Base-by-base conservation (phyloP, 2,329 filamentous ascomycete species). In the Aspergillus sp. region DNA sequence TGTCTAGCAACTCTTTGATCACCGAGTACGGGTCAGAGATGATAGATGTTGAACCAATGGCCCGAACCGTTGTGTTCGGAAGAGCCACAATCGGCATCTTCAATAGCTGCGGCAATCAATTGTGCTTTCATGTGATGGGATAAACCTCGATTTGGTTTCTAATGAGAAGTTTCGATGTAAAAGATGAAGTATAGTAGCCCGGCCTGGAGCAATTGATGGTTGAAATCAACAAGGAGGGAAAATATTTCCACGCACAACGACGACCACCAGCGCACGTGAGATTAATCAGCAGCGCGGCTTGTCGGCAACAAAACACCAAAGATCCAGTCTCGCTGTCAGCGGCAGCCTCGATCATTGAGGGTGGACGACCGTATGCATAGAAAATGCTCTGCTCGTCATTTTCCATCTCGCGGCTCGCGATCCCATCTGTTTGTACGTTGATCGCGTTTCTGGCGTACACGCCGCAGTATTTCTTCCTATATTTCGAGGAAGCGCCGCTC, bases 1-100 rank as follows among this genome's bases (percentile, higher is more conserved):
- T 89, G 60, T 89, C 87, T 40, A 89, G 70, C 40, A 89, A 81
- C 67, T 89, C 87, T 68, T 88, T 88, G 55, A 86, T 80, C 9
- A 85, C 77, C 3, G 83, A 83, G 58, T 76, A 79, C 7, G 84
- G 76, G 64, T 86, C 82, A 9, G 80, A 78, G 50, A 88, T 76
- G 21, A 82, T 80, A 62, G 86, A 84, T 14, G 80, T 77, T 25
- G 84, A 84, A 57, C 83, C 79, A 58, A 88, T 81, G 57, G 80
- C 79, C 57, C 79, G 77, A 39, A 80, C 76, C 57, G 76, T 74
- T 15, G 66, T 66, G 44, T 71, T 69, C 19, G 77, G 72, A 57
- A 82, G 73, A 51, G 75, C 71, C 62, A 69, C 67, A 66, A 81
- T 81, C 48, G 79, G 73, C 79, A 81, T 81, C 56, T 21, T 73